Conservation (phyloP, 441 rosid species). For the Sinapis alba region DNA sequence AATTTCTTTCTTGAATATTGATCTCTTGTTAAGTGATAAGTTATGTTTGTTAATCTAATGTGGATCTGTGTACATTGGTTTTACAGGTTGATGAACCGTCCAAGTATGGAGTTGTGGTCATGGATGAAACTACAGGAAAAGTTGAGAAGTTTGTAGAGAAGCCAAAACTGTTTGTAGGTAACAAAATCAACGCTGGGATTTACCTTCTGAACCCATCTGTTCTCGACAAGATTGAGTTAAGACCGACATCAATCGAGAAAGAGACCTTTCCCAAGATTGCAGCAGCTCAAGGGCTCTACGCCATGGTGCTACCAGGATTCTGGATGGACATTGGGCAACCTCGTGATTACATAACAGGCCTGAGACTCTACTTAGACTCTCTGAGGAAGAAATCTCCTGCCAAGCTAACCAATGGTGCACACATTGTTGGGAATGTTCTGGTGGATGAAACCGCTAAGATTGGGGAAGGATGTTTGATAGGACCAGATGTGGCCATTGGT, state of each 20-base stretch:
- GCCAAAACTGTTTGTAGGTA: conserved; percentile 61
- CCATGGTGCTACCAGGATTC: conserved; percentile 66
- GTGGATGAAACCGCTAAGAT: conserved; percentile 51
- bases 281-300: conserved; percentile 39
- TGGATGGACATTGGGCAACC: conserved; percentile 43
- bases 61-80: background rate
- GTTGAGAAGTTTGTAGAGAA: conserved; percentile 67
- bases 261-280: conserved; percentile 2
- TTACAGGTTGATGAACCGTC: conserved; percentile 59
- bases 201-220: conserved; percentile 65
- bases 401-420: conserved; percentile 43
- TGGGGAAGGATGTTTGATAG: conserved; percentile 57
- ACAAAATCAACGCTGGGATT: conserved; percentile 66
- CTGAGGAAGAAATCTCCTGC: conserved; percentile 40
- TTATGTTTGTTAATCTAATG: background rate
- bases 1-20: background rate
- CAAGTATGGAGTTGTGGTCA: conserved; percentile 64
- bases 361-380: conserved; percentile 56
- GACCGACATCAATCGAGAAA: conserved; percentile 46
- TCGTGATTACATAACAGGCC: conserved; percentile 57
- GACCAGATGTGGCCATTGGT: conserved; percentile 66
- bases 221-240: conserved; percentile 57
- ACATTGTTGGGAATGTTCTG: conserved; percentile 53
- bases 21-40: background rate
- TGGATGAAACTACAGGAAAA: conserved; percentile 50